These are phyloP conservation scores for Malus sylvestris DNA, from an alignment of 306 rosid genomes.

Conservation along the genomic window DNA sequence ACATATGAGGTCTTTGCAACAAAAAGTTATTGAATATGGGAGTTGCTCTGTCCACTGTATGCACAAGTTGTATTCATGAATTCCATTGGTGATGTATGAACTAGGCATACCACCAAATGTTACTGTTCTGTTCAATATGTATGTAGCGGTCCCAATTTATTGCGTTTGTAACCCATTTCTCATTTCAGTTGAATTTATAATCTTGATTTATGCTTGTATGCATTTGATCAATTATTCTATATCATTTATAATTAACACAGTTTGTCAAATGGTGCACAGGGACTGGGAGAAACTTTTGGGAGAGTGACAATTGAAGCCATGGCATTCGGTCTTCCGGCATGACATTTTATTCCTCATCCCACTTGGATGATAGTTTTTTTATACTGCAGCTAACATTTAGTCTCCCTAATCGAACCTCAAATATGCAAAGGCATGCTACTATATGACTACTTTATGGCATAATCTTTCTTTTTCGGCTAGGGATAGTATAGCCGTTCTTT, in stretches of 20 bases:
- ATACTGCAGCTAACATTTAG: background rate
- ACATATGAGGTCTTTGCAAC: background rate
- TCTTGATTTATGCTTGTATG: background rate
- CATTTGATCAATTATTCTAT: background rate
- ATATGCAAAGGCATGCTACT: background rate
- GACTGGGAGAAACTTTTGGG: constrained; percentile 91
- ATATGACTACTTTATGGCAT: background rate
- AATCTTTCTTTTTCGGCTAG: background rate
- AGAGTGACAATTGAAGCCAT: constrained; percentile 91
- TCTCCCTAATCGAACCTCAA: background rate
- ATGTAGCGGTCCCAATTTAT: background rate
- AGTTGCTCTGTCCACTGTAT: background rate
- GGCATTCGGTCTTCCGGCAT: constrained; percentile 96
- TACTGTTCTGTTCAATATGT: background rate
- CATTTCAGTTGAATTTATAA: background rate
- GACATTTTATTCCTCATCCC: constrained; percentile 18
- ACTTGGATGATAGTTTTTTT: background rate
- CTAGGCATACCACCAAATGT: background rate
- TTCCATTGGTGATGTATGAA: background rate
- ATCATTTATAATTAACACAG: constrained; percentile 7
- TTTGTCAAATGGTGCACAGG: constrained; percentile 43
- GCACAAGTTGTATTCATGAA: background rate
- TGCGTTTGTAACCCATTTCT: background rate
- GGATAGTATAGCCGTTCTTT: too few relatives aligned
- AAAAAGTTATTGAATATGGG: background rate